phyloP scores from a whole-genome alignment of 1,284 basidiomycete species.

The Fomitopsis palustris region DNA sequence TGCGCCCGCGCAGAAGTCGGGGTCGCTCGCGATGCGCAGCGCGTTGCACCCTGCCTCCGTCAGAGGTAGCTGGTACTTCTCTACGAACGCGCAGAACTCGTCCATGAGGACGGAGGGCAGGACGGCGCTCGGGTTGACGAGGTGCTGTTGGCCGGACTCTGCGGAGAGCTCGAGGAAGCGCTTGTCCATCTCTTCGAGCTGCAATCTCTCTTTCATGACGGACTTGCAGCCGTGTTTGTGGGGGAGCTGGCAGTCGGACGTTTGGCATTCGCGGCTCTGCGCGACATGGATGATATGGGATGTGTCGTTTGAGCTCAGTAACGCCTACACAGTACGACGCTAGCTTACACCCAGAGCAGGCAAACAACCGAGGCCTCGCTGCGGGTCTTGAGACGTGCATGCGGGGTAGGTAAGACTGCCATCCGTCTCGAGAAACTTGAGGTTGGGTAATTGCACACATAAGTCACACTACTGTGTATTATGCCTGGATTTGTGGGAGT shows the following conservation, averaged over 20 bases:
- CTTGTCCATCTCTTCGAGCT: neutral
- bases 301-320: neutral
- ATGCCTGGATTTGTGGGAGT: neutral
- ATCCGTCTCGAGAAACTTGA: too few relatives aligned
- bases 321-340: neutral
- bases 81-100: neutral
- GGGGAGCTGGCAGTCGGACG: neutral
- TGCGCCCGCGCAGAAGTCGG: neutral
- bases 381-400: neutral
- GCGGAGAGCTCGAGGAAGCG: neutral
- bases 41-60: neutral
- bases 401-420: too few relatives aligned
- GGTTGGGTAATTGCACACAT: neutral
- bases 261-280: neutral
- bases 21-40: neutral
- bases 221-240: neutral
- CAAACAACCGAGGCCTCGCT: neutral
- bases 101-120: neutral
- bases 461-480: neutral
- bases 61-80: conserved; percentile 2
- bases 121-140: neutral
- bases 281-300: neutral
- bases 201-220: neutral
- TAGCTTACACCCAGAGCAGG: neutral
- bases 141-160: neutral